phyloP scores from a whole-genome alignment of 306 rosid species.

The Rosa rugosa region DNA sequence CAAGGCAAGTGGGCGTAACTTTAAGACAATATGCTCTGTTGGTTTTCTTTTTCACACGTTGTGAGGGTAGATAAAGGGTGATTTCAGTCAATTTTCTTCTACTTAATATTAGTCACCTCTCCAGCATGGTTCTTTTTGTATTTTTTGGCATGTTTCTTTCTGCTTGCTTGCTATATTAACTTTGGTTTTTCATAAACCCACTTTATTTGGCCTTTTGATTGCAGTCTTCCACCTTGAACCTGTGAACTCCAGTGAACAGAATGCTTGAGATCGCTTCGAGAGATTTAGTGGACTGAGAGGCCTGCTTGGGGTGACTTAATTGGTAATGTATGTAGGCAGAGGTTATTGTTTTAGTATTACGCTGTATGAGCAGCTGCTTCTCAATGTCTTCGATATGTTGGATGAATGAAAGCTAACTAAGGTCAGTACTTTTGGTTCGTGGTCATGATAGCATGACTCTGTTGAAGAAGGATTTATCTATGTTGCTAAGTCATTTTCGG shows the following conservation, averaged over 20 bases:
- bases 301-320: too few species aligned
- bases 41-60: background rate
- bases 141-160: background rate
- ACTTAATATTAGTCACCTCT: too few species aligned
- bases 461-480: slow-evolving; percentile 15
- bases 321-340: too few species aligned
- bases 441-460: slow-evolving; percentile 21
- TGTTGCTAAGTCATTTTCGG: background rate
- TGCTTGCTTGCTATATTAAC: background rate
- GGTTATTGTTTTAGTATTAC: too few species aligned
- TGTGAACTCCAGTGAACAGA: background rate
- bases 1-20: background rate
- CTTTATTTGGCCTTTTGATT: background rate
- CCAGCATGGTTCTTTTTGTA: background rate
- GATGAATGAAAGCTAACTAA: slow-evolving; percentile 90
- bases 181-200: too few species aligned
- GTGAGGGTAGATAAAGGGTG: background rate
- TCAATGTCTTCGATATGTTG: slow-evolving; percentile 37
- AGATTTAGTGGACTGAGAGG: too few species aligned
- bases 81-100: background rate
- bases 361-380: background rate
- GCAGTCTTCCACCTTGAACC: background rate
- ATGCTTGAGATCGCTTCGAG: background rate
- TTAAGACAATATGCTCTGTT: background rate
- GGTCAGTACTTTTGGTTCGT: slow-evolving; percentile 55